A percentile compares a stretch with the other conserved stretches of the same genome.
phyloP scores from a whole-genome alignment of 2,329 filamentous ascomycete genomes.

The Didymella glomerata region DNA sequence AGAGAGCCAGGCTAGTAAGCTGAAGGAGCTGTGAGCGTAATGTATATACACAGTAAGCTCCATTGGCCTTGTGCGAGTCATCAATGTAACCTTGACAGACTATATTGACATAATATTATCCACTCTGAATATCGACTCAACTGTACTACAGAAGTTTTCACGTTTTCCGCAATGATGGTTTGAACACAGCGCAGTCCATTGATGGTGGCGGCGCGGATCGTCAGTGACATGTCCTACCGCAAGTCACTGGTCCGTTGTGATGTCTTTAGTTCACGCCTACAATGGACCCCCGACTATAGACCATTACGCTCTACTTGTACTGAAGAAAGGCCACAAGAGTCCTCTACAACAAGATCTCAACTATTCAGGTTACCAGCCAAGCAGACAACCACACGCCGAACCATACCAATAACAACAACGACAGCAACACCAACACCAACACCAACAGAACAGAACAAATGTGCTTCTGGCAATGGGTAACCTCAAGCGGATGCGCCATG shows the following conservation, averaged over 20 bases:
- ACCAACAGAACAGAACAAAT: not conserved
- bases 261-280: not conserved
- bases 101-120: not conserved
- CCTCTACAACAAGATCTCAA: not conserved
- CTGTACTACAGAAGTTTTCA: not conserved
- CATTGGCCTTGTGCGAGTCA: too few relatives aligned
- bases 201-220: not conserved
- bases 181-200: not conserved
- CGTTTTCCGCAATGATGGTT: not conserved
- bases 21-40: conserved; percentile 52
- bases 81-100: not conserved
- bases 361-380: not conserved
- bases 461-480: not conserved
- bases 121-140: not conserved
- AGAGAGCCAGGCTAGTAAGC: conserved; percentile 44
- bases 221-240: not conserved
- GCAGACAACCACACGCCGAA: not conserved
- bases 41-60: not conserved
- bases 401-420: not conserved
- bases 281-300: not conserved
- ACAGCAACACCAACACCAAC: too few relatives aligned
- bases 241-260: not conserved
- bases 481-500: not conserved
- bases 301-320: not conserved
- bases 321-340: not conserved